Evolutionary conservation across 371 early-diverging fungal species (phyloP).

Genomic region (Conidiobolus incongruus): DNA sequence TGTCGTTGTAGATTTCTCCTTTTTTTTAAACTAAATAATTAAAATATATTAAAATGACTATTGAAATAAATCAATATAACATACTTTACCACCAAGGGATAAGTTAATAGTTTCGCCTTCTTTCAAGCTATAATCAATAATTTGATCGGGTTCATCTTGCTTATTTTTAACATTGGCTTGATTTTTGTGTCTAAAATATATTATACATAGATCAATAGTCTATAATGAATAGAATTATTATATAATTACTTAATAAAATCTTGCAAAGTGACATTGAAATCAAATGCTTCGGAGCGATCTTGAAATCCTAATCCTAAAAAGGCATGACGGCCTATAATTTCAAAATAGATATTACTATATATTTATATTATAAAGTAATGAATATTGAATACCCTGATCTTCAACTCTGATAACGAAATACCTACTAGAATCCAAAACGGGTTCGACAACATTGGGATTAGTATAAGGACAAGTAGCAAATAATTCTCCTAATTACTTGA

Average conservation of each 20-base stretch:
- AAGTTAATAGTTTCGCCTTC: constrained; percentile 70
- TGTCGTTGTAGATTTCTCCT: not conserved
- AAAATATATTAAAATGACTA: not conserved
- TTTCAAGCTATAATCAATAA: constrained; percentile 58
- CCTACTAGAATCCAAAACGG: constrained; percentile 75
- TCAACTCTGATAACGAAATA: constrained; percentile 79
- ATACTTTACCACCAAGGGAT: constrained; percentile 23
- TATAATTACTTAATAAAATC: constrained; percentile 44
- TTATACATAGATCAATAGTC: constrained; percentile 16
- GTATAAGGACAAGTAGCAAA: constrained; percentile 72
- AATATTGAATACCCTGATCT: constrained; percentile 26
- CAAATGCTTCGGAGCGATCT: constrained; percentile 73
- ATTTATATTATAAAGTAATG: not conserved
- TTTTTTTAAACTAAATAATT: not conserved
- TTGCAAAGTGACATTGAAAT: constrained; percentile 80
- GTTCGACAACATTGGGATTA: constrained; percentile 47
- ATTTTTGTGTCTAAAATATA: constrained; percentile 27
- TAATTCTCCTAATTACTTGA: constrained; percentile 54
- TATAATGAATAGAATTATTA: no score
- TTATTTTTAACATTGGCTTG: constrained; percentile 18
- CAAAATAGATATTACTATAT: not conserved
- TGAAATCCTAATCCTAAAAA: constrained; percentile 77
- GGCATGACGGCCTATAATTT: constrained; percentile 38
- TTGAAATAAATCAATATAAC: not conserved
- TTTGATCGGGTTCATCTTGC: constrained; percentile 20